phyloP scores from a whole-genome alignment of 441 rosid genomes.

The Arabidopsis hybrid region DNA sequence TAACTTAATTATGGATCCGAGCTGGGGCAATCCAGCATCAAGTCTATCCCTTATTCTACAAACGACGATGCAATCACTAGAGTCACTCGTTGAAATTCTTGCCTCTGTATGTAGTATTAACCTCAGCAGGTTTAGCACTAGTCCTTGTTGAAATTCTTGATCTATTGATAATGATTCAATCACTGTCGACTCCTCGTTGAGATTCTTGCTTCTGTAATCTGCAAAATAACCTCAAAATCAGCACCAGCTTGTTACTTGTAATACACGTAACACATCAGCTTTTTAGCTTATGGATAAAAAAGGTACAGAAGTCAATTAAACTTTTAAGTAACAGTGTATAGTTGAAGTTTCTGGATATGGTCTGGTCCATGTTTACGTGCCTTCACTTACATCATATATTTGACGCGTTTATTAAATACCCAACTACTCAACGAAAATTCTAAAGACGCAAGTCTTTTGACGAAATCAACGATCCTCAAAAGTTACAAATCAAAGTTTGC shows the following conservation, averaged over 20 bases:
- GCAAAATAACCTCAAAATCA: background rate
- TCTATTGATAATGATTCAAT: too few species aligned
- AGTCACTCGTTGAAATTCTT: conserved; percentile 41
- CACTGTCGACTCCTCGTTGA: too few species aligned
- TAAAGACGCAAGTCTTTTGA: conserved; percentile 3
- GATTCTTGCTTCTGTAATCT: background rate
- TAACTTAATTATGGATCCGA: conserved; percentile 17
- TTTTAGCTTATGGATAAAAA: background rate
- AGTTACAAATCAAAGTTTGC: background rate
- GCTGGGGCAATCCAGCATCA: conserved; percentile 41
- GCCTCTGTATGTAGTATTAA: background rate
- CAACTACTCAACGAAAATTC: background rate
- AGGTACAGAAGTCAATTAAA: background rate
- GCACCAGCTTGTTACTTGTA: background rate
- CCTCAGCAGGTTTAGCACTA: background rate
- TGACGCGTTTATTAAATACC: background rate
- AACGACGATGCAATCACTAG: conserved; percentile 44
- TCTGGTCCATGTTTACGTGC: background rate
- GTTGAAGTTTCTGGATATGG: background rate
- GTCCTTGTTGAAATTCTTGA: background rate
- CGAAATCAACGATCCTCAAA: conserved; percentile 12
- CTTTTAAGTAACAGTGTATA: background rate
- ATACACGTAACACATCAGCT: background rate
- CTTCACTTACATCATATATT: background rate
- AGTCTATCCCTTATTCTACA: conserved; percentile 29